Evolutionary conservation across 2,329 filamentous ascomycete genomes (phyloP), one percentile per base, ranked within the genome.

Genomic region (Coniochaeta prunicola): DNA sequence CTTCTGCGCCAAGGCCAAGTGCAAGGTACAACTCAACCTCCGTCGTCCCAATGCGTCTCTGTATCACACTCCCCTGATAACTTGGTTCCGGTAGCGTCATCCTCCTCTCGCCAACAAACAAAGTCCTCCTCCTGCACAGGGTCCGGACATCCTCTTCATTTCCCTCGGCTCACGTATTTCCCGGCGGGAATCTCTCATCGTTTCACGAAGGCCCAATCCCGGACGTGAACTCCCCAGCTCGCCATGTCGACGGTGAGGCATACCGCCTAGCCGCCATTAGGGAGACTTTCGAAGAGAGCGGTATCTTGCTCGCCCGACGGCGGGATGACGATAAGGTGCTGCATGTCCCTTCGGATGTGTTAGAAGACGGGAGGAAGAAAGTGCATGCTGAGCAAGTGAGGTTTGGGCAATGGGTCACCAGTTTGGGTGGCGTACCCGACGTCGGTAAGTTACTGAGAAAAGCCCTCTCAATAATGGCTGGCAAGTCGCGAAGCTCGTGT

Each of bases 251-350:
- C 69, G 85, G 85, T 0, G 75, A 78, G 0, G 81, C 85, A 3
- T 97, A 97, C 69, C 80, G 92, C n/a, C 74, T 90, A 36, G 92
- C 88, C 6, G 94, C 92, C 0, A 84, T 97, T 26, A 81, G 94
- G 7, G 94, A 97, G 77, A 91, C 91, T 0, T 97, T 97, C 69
- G 94, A 99, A 71, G 94, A 97, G 75, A 92, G 90, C 63, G 94
- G 94, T 0, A 91, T 97, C 58, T 74, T 97, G 28, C 79, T 97
- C 3, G 91, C 90, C 0, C 77, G 70, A 58, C 57, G 53, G 31
- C 31, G 40, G 2, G 57, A 56, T 21, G 58, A 57, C 3, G 28
- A 45, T 5, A 73, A 76, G 21, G 73, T 93, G 57, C 73, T 94
- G 31, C 80, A 85, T 42, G 70, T 96, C 6, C 71, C 80, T 0